A percentile compares a stretch with the other conserved stretches of the same genome.
These are phyloP conservation scores for Candida orba DNA, from an alignment of 805 yeast species.

Conservation along the genomic window DNA sequence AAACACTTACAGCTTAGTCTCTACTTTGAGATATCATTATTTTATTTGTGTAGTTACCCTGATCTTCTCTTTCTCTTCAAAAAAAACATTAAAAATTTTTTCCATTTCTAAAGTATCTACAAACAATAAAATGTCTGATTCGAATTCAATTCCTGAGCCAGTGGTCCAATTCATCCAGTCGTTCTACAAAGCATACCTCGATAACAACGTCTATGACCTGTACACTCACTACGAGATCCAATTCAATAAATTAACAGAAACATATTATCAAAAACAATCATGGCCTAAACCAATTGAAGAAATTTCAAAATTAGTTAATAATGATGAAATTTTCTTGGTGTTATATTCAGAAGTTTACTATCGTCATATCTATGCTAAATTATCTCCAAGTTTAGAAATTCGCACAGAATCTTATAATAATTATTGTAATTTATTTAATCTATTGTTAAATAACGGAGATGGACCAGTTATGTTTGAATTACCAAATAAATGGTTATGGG, in stretches of 20 bases:
- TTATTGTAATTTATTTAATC: constrained; percentile 41
- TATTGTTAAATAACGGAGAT: constrained; percentile 34
- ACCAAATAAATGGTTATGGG: constrained; percentile 46
- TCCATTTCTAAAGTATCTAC: too few species aligned
- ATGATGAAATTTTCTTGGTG: constrained; percentile 38
- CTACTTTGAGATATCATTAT: too few species aligned
- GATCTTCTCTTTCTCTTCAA: too few species aligned
- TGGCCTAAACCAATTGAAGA: constrained; percentile 41
- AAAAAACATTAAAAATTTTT: too few species aligned
- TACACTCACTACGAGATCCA: constrained; percentile 38
- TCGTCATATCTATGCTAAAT: constrained; percentile 40
- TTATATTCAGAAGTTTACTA: constrained; percentile 43
- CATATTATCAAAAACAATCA: constrained; percentile 32
- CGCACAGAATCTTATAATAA: constrained; percentile 41
- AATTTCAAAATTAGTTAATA: constrained; percentile 35
- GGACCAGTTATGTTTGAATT: constrained; percentile 39
- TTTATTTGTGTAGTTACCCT: too few species aligned
- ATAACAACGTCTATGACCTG: constrained; percentile 36
- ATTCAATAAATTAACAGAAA: constrained; percentile 39
- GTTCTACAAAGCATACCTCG: constrained; percentile 36
- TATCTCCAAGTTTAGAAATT: constrained; percentile 36
- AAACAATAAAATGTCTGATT: neutral
- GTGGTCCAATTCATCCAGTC: constrained; percentile 35
- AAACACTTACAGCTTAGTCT: too few species aligned
- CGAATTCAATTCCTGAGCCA: constrained; percentile 32